A percentile compares a stretch with the other conserved stretches of the same genome.
Conservation (phyloP, 2,329 filamentous ascomycete genomes). For the Aspergillus sp. region DNA sequence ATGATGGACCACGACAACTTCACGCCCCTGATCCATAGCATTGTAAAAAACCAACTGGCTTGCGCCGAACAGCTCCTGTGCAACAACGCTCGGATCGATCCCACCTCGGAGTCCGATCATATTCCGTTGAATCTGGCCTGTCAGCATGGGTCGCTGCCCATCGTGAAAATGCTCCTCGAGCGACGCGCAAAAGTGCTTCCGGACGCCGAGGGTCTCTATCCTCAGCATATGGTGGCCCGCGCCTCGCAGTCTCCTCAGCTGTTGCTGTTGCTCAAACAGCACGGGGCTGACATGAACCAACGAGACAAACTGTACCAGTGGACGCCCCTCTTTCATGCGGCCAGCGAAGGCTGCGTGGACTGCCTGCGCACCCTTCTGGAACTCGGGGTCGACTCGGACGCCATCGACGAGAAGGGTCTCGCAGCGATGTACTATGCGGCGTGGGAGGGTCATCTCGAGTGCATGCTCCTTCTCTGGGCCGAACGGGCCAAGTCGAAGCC, state of each 20-base stretch:
- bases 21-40: conserved; percentile 90
- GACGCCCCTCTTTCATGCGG: conserved; percentile 94
- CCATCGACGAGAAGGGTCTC: conserved; percentile 86
- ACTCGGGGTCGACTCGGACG: conserved; percentile 72
- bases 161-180: conserved; percentile 80
- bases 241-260: conserved; percentile 80
- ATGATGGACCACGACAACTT: conserved; percentile 95
- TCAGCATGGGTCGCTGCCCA: conserved; percentile 82
- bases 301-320: conserved; percentile 95
- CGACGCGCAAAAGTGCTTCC: conserved; percentile 80
- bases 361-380: conserved; percentile 81
- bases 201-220: conserved; percentile 92
- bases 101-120: conserved; percentile 82
- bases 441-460: conserved; percentile 94
- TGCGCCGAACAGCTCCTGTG: conserved; percentile 78
- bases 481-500: conserved; percentile 24
- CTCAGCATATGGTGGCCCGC: conserved; percentile 92
- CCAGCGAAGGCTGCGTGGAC: conserved; percentile 90
- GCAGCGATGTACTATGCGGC: conserved; percentile 98
- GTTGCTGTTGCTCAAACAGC: conserved; percentile 74
- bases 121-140: conserved; percentile 93
- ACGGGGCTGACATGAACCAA: conserved; percentile 87
- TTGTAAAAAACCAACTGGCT: conserved; percentile 78
- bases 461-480: conserved; percentile 78
- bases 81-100: conserved; percentile 80